Evolutionary conservation across 768 basidiomycete species (phyloP).

Genomic region (Cystobasidium ongulense): DNA sequence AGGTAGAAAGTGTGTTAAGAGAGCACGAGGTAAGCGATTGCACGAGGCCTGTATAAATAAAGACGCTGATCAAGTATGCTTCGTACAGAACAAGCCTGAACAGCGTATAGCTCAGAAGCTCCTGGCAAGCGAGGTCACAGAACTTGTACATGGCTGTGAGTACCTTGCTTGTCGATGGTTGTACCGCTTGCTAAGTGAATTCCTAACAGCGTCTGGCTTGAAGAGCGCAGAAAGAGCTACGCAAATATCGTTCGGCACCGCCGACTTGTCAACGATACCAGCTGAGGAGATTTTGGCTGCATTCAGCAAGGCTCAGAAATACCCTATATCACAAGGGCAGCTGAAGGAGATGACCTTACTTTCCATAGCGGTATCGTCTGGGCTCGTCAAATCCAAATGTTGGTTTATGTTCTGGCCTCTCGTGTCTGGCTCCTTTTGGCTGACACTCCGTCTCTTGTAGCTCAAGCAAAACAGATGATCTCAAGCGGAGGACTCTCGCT

Average conservation of each 20-base stretch:
- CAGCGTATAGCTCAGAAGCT: slow-evolving; percentile 51
- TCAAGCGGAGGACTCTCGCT: slow-evolving; percentile 62
- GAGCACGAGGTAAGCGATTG: slow-evolving; percentile 54
- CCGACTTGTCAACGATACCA: slow-evolving; percentile 51
- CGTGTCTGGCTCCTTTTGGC: background rate
- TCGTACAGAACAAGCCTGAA: slow-evolving; percentile 46
- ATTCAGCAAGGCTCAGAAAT: slow-evolving; percentile 24
- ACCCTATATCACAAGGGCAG: background rate
- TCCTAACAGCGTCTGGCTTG: slow-evolving; percentile 47
- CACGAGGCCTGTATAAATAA: too few relatives aligned
- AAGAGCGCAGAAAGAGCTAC: slow-evolving; percentile 51
- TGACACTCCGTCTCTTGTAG: slow-evolving; percentile 50
- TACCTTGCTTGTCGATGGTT: slow-evolving; percentile 24
- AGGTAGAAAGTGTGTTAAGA: slow-evolving; percentile 55
- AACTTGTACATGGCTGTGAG: slow-evolving; percentile 57
- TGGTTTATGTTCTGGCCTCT: background rate
- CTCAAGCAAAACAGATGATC: slow-evolving; percentile 56
- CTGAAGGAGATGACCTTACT: background rate
- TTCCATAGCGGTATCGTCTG: background rate
- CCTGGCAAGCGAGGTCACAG: slow-evolving; percentile 57
- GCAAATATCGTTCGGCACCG: slow-evolving; percentile 53
- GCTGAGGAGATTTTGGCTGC: slow-evolving; percentile 52
- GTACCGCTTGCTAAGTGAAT: slow-evolving; percentile 7
- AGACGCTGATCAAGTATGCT: background rate
- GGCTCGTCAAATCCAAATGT: slow-evolving; percentile 11